Evolutionary conservation across 805 yeast species (phyloP).

Genomic region (Candida sonorensis): DNA sequence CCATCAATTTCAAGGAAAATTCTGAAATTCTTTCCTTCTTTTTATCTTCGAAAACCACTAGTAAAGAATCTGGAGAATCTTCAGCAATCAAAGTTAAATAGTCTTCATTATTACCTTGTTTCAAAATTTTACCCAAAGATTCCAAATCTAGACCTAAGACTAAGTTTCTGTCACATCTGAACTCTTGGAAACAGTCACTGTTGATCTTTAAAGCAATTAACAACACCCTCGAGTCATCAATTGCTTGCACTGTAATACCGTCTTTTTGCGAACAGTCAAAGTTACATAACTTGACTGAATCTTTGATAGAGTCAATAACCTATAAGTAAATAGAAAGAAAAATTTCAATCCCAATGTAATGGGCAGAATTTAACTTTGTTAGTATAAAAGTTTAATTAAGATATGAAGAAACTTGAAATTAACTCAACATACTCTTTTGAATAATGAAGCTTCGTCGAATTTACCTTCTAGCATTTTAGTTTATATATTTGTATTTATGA

Average conservation of each 20-base stretch:
- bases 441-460: constrained; percentile 84
- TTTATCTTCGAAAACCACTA: constrained; percentile 84
- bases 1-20: constrained; percentile 88
- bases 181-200: constrained; percentile 80
- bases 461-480: constrained; percentile 90
- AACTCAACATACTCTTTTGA: constrained; percentile 56
- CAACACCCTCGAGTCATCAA: constrained; percentile 93
- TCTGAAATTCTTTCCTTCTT: constrained; percentile 88
- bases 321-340: constrained; percentile 8
- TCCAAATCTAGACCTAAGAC: constrained; percentile 88
- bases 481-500: too few relatives aligned
- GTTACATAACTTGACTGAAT: constrained; percentile 91
- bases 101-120: constrained; percentile 88
- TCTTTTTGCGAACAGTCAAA: constrained; percentile 86
- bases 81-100: constrained; percentile 85
- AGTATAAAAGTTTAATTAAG: constrained; percentile 2
- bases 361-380: background rate
- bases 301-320: constrained; percentile 90
- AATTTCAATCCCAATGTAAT: too few relatives aligned
- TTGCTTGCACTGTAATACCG: constrained; percentile 95
- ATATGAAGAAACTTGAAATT: background rate
- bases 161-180: constrained; percentile 91
- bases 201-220: constrained; percentile 85
- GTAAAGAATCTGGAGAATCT: constrained; percentile 60
- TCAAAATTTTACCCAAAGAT: constrained; percentile 80